Conservation (phyloP, 768 basidiomycete species). For the Hypsizygus marmoreus region DNA sequence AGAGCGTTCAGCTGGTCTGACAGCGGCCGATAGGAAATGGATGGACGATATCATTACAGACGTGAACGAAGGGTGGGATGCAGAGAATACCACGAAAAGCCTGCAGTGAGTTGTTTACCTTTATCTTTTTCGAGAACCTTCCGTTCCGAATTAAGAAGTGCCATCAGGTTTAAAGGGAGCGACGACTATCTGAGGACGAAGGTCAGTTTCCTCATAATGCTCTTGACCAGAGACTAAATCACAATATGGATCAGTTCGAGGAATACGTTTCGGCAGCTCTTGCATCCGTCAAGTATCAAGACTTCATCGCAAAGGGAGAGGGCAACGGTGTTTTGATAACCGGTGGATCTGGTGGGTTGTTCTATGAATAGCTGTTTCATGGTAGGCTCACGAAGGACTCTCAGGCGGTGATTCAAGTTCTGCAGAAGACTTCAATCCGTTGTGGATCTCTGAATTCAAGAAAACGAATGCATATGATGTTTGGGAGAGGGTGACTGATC, state of each 20-base stretch:
- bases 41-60: slow-evolving; percentile 92
- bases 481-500: slow-evolving; percentile 92
- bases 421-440: slow-evolving; percentile 79
- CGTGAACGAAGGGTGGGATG: slow-evolving; percentile 81
- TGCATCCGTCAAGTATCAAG: slow-evolving; percentile 86
- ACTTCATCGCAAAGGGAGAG: slow-evolving; percentile 76
- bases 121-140: background rate
- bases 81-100: slow-evolving; percentile 56
- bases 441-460: slow-evolving; percentile 89
- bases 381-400: background rate
- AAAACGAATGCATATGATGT: slow-evolving; percentile 84
- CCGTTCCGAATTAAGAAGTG: background rate
- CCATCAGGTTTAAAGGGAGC: slow-evolving; percentile 85
- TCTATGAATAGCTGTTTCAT: background rate
- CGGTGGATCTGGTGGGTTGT: slow-evolving; percentile 53
- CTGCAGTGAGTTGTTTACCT: slow-evolving; percentile 58
- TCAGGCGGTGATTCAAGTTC: slow-evolving; percentile 60
- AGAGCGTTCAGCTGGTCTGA: slow-evolving; percentile 77
- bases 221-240: background rate
- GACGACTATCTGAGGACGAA: slow-evolving; percentile 93
- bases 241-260: slow-evolving; percentile 61
- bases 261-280: slow-evolving; percentile 92
- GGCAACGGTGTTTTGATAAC: slow-evolving; percentile 65
- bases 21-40: slow-evolving; percentile 95
- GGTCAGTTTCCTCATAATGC: slow-evolving; percentile 38